These are phyloP conservation scores for Cyclotella sp. DNA, from an alignment of 108 stramenopile genomes.

Conservation along the genomic window DNA sequence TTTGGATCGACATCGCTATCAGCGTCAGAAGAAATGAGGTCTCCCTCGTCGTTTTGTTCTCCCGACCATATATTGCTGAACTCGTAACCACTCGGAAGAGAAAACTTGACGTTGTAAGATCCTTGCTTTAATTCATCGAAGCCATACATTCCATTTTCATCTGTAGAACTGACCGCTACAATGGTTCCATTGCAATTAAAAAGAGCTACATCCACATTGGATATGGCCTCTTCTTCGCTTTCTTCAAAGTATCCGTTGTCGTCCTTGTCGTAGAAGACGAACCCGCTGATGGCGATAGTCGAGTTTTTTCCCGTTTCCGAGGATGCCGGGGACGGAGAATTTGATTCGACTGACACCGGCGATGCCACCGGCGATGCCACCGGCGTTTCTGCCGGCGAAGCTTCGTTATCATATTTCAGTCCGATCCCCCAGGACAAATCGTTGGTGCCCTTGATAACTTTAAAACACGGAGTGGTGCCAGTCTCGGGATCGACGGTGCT, in stretches of 20 bases:
- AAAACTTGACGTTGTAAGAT: constrained; percentile 32
- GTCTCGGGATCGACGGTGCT: constrained; percentile 28
- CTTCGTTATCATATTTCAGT: constrained; percentile 2
- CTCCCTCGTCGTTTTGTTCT: constrained; percentile 31
- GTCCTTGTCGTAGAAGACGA: constrained; percentile 18
- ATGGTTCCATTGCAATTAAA: constrained; percentile 42
- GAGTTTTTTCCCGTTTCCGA: background rate
- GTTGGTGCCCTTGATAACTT: constrained; percentile 8
- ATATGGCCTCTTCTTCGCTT: constrained; percentile 22
- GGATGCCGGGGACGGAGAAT: background rate
- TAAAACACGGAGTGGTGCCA: constrained; percentile 34
- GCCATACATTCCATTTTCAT: constrained; percentile 52
- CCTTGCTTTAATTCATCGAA: constrained; percentile 31
- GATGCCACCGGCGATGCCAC: background rate
- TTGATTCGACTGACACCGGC: background rate
- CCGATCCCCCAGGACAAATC: constrained; percentile 22
- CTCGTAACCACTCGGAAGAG: constrained; percentile 15
- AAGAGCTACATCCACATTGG: constrained; percentile 36
- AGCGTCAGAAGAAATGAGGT: constrained; percentile 27
- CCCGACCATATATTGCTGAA: constrained; percentile 31
- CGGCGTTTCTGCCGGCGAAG: background rate
- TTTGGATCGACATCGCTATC: constrained; percentile 40
- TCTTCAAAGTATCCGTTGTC: constrained; percentile 26
- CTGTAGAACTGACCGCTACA: constrained; percentile 19
- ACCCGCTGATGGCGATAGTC: constrained; percentile 13